Conservation (phyloP, 352 stramenopile genomes). For the Globisporangium lucens region DNA sequence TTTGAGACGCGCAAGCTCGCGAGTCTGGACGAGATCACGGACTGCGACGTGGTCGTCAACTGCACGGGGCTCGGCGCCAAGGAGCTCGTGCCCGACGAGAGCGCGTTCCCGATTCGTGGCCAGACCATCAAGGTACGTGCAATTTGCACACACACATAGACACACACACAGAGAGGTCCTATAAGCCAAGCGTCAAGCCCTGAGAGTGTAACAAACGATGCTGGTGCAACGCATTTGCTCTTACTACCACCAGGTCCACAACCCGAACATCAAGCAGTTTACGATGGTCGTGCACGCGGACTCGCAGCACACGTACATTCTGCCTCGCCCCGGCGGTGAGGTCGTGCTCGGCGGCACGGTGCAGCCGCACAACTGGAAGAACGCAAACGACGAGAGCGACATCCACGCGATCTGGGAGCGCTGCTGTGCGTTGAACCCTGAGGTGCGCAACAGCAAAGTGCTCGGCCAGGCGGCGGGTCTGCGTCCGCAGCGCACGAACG, state of each 20-base stretch:
- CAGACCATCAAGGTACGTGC: conserved; percentile 49
- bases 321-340: conserved; percentile 54
- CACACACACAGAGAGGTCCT: neutral
- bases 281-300: conserved; percentile 40
- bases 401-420: conserved; percentile 49
- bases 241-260: conserved; percentile 26
- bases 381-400: conserved; percentile 34
- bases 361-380: conserved; percentile 56
- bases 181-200: neutral
- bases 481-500: conserved; percentile 34
- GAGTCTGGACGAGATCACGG: conserved; percentile 28
- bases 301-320: conserved; percentile 62
- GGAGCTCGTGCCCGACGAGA: conserved; percentile 39
- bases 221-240: neutral
- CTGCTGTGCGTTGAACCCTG: conserved; percentile 37
- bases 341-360: conserved; percentile 65
- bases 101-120: conserved; percentile 51
- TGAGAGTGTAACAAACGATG: neutral
- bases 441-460: conserved; percentile 40
- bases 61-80: conserved; percentile 53
- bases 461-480: conserved; percentile 39
- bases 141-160: neutral
- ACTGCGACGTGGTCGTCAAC: conserved; percentile 58
- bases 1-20: conserved; percentile 47
- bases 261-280: conserved; percentile 51